A percentile compares a stretch with the other conserved stretches of the same genome.
phyloP scores from a whole-genome alignment of 1,284 basidiomycete genomes.

The Kalmanozyma brasiliensis region DNA sequence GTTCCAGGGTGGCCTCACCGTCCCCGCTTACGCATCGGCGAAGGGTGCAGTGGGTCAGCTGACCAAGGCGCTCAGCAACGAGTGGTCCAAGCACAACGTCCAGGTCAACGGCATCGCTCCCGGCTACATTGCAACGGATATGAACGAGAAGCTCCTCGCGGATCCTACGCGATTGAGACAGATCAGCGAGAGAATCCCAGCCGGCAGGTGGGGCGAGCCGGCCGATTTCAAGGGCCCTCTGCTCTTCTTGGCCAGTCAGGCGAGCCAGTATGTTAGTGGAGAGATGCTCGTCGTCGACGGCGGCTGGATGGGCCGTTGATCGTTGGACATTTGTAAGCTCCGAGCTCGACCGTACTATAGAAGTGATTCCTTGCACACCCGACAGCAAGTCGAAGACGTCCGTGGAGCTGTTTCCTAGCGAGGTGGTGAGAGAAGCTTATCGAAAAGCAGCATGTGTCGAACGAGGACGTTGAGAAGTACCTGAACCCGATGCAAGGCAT shows the following conservation, averaged over 20 bases:
- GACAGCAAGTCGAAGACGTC: too few species aligned
- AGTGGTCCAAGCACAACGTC: slow-evolving; percentile 83
- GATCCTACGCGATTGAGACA: slow-evolving; percentile 82
- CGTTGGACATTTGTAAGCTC: background rate
- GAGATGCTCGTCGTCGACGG: slow-evolving; percentile 72
- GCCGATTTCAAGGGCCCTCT: slow-evolving; percentile 88
- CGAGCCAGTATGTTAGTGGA: slow-evolving; percentile 89
- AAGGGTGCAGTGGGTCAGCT: slow-evolving; percentile 77
- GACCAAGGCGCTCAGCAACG: slow-evolving; percentile 72
- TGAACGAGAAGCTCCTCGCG: slow-evolving; percentile 78
- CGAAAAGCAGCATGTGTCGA: too few species aligned
- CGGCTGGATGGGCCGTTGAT: slow-evolving; percentile 59
- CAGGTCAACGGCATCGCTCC: slow-evolving; percentile 85
- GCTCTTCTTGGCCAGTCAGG: slow-evolving; percentile 86
- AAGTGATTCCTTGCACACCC: too few species aligned
- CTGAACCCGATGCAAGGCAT: too few species aligned
- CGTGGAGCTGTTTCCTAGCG: too few species aligned
- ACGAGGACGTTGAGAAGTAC: too few species aligned
- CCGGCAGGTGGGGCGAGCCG: slow-evolving; percentile 83
- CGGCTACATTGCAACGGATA: slow-evolving; percentile 60
- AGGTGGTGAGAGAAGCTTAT: too few species aligned
- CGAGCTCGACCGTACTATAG: background rate
- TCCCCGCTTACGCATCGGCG: slow-evolving; percentile 91
- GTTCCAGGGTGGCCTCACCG: slow-evolving; percentile 65
- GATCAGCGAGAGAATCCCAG: slow-evolving; percentile 77